A percentile compares a stretch with the other conserved stretches of the same genome.
These are phyloP conservation scores for Penicillium corylophilum DNA, from an alignment of 2,329 filamentous ascomycete genomes.

Conservation along the genomic window DNA sequence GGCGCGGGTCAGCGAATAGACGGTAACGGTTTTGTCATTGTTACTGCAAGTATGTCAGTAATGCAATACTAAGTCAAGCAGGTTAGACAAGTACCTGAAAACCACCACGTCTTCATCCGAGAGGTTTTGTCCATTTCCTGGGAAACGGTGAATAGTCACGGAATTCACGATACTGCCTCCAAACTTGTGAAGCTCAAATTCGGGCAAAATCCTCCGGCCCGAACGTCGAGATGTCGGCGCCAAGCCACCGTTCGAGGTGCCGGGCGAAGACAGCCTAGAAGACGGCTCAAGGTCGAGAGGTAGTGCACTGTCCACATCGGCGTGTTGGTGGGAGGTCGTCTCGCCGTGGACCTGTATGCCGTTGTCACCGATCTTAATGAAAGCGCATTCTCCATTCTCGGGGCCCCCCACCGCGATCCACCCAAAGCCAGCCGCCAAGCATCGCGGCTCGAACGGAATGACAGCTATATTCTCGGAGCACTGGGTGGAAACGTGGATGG, in stretches of 20 bases:
- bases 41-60: constrained; percentile 64
- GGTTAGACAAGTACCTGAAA: constrained; percentile 41
- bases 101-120: constrained; percentile 58
- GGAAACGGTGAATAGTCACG: constrained; percentile 61
- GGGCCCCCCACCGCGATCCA: constrained; percentile 88
- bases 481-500: constrained; percentile 66
- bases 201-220: constrained; percentile 33
- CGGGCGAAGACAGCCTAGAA: constrained; percentile 26
- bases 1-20: constrained; percentile 73
- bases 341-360: constrained; percentile 40
- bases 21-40: constrained; percentile 83
- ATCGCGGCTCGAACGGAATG: constrained; percentile 73
- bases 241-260: constrained; percentile 21
- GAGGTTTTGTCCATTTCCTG: constrained; percentile 40
- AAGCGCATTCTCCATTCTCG: constrained; percentile 81
- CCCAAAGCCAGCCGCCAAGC: constrained; percentile 78
- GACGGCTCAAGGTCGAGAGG: constrained; percentile 50
- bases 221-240: constrained; percentile 13
- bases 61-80: background rate
- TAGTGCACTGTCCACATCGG: constrained; percentile 58
- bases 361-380: constrained; percentile 61
- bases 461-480: constrained; percentile 72
- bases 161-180: constrained; percentile 67
- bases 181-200: constrained; percentile 58
- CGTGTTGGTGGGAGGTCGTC: constrained; percentile 33